Evolutionary conservation across 768 basidiomycete species (phyloP), one percentile per base, ranked within the genome.

Genomic region (Rossbeevera mucosa): DNA sequence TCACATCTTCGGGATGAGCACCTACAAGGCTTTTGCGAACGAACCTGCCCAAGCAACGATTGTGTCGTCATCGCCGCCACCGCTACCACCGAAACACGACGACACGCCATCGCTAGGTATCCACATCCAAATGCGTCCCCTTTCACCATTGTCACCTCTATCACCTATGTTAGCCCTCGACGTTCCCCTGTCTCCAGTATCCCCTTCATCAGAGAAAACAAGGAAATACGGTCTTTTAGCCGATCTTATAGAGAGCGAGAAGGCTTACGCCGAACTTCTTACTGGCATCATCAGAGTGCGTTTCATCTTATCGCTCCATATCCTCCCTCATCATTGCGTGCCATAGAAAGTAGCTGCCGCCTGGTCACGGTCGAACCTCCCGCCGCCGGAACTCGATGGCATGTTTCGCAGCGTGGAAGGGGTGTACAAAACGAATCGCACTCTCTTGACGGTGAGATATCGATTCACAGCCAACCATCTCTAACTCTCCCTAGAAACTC

Each of bases 321-420:
- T 38, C 26, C 33, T 50, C 40, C 25, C 59, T 56, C 50, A 64
- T 53, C 44, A 13, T 38, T 51, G 52, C 45, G 26, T 58, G 21
- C n/a, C 49, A 14, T 65, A 98, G 94, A 92, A 89, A 82, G 89
- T 96, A 5, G 96, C 96, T 9, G 86, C 87, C n/a, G 96, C 96
- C 45, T 99, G 96, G 96, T 96, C 94, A 9, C 77, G 93, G 38
- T 81, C 85, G 36, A 97, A 97, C 68, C 85, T 99, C 33, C 96
- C 96, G 16, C 96, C 96, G 14, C 81, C 81, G 7, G 87, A 91
- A 58, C 78, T 99, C 26, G 96, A 99, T 70, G 71, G 78, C 48
- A 95, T 98, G 90, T 99, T 99, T 71, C 79, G 96, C 57, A 85
- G 86, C 59, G 83, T 98, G 47, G 96, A 99, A 70, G 80, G 79